Evolutionary conservation across 2,329 filamentous ascomycete genomes (phyloP), one percentile per base, ranked within the genome.

Genomic region (Alternaria gansuensis): DNA sequence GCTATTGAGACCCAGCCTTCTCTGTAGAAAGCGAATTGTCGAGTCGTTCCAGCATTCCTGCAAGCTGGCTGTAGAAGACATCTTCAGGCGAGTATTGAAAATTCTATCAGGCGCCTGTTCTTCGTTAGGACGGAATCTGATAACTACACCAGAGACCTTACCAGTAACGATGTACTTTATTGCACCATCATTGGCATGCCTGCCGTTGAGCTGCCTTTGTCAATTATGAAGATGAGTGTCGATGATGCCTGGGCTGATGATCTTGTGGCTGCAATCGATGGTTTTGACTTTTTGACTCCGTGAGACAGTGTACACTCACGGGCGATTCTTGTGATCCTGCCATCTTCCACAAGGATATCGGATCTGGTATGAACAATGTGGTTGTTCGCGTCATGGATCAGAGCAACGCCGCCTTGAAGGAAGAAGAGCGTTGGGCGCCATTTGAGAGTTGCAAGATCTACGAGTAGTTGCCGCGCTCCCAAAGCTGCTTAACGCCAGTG

Each of bases 191-290:
- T 87, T 83, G 2, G 83, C 81, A 6, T 71, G 82, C 1, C 87
- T 67, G 0, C 84, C 85, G 63, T 84, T 85, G 62, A 83, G 80
- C 9, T 80, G 83, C 0, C 85, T 85, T 66, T 87, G 83, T 85
- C 84, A 70, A 34, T 66, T 57, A 60, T 74, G 70, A 3, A 81
- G 81, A 60, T 87, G 85, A 0, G 83, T 86, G 69, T 87, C 83
- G 52, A 87, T 75, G 31, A 60, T 57, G 2, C 85, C 85, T 0
- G 84, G 84, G 0, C 80, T 81, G 54, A 86, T 77, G 51, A 86
- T 85, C 65, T 84, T 83, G 51, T 80, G 76, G 0, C 77, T 78
- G 37, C 80, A 81, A 61, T 87, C 80, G n/a, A 86, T 73, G 1
- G 80, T 60, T 50, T 84, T 76, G 1, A 75, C 75, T 17, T 60